Percentiles rank a stretch among this genome's conserved stretches.
Evolutionary conservation across 768 basidiomycete species (phyloP).

Genomic region (Tubosaeta sp.): DNA sequence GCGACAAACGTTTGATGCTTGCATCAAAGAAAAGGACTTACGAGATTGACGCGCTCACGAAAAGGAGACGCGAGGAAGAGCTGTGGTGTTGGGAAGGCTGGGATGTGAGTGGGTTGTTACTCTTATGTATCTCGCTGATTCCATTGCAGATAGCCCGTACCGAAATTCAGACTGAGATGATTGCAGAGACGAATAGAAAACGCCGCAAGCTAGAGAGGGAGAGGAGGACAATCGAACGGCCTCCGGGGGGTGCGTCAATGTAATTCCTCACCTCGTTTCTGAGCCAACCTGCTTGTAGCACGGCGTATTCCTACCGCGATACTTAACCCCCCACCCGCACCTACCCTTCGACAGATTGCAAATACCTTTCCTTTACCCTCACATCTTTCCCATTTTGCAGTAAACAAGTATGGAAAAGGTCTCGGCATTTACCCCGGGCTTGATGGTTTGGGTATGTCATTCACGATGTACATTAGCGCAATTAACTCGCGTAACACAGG

Average conservation of each 20-base stretch:
- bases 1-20: constrained; percentile 77
- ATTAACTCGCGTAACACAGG: constrained; percentile 33
- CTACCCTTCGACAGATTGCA: constrained; percentile 63
- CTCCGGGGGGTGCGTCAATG: constrained; percentile 56
- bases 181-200: constrained; percentile 86
- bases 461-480: background rate
- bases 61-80: constrained; percentile 66
- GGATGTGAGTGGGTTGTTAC: constrained; percentile 52
- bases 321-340: constrained; percentile 49
- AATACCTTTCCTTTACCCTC: constrained; percentile 51
- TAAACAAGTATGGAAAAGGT: constrained; percentile 18
- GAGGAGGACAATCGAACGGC: constrained; percentile 71
- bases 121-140: constrained; percentile 5
- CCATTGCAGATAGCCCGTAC: constrained; percentile 61
- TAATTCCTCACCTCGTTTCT: background rate
- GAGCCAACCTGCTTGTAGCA: constrained; percentile 27
- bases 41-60: constrained; percentile 59
- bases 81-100: constrained; percentile 85
- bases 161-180: constrained; percentile 80
- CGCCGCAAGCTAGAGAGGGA: constrained; percentile 82
- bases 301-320: constrained; percentile 59
- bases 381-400: constrained; percentile 19
- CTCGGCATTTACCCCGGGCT: constrained; percentile 16
- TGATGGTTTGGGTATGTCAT: constrained; percentile 16
- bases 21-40: constrained; percentile 70